A percentile compares a stretch with the other conserved stretches of the same genome.
phyloP scores from a whole-genome alignment of 306 rosid species.

The Cicer judaicum region DNA sequence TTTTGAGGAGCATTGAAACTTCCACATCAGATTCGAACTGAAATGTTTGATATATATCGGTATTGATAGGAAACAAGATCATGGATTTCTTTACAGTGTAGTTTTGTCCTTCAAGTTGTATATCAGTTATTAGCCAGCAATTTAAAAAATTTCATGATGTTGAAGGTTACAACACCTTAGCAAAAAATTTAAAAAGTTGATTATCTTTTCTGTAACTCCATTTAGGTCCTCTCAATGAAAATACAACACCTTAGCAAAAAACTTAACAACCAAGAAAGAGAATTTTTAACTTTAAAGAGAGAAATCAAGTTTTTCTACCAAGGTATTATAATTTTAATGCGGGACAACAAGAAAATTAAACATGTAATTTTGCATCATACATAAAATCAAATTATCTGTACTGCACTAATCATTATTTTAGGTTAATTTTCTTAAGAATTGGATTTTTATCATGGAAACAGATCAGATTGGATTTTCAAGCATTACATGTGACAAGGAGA shows the following conservation, averaged over 20 bases:
- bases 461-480: too few relatives aligned
- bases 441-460: neutral
- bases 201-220: neutral
- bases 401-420: neutral
- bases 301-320: neutral
- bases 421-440: too few relatives aligned
- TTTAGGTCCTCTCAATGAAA: neutral
- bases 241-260: neutral
- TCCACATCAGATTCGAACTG: neutral
- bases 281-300: neutral
- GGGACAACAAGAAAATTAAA: neutral
- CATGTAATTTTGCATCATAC: neutral
- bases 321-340: neutral
- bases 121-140: neutral
- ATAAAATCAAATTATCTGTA: neutral
- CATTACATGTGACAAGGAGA: too few relatives aligned
- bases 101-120: neutral
- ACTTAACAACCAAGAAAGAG: neutral
- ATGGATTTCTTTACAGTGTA: neutral
- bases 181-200: neutral
- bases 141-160: neutral
- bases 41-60: neutral
- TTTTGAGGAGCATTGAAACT: neutral
- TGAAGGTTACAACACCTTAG: neutral
- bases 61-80: neutral